Evolutionary conservation across 2,329 filamentous ascomycete genomes (phyloP).

Genomic region (Lasiodiplodia citricola): DNA sequence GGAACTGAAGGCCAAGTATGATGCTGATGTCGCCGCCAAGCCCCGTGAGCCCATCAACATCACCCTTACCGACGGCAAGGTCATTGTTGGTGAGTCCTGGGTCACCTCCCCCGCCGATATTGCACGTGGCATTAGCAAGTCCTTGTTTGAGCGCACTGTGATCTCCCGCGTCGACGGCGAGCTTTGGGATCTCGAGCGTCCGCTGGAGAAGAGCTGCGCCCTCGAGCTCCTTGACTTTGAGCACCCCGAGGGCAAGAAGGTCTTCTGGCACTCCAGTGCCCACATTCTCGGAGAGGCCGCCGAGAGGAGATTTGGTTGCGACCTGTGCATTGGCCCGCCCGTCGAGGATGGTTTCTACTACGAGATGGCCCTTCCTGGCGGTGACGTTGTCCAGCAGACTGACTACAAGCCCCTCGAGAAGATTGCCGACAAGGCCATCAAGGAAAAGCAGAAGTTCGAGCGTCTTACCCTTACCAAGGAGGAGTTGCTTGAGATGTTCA

Average conservation of each 20-base stretch:
- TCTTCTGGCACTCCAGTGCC: slow-evolving; percentile 97
- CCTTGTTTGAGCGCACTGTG: slow-evolving; percentile 81
- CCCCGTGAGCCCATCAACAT: slow-evolving; percentile 76
- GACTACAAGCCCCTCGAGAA: slow-evolving; percentile 88
- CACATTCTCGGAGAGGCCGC: slow-evolving; percentile 95
- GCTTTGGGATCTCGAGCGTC: slow-evolving; percentile 91
- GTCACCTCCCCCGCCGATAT: slow-evolving; percentile 87
- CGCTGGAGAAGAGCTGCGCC: slow-evolving; percentile 84
- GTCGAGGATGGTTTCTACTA: slow-evolving; percentile 96
- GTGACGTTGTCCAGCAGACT: slow-evolving; percentile 70
- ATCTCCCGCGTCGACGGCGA: slow-evolving; percentile 84
- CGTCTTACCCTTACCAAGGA: slow-evolving; percentile 88
- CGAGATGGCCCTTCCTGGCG: slow-evolving; percentile 84
- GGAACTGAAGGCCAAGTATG: slow-evolving; percentile 81
- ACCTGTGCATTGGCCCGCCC: slow-evolving; percentile 90
- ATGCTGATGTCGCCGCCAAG: slow-evolving; percentile 74
- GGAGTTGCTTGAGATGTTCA: slow-evolving; percentile 93
- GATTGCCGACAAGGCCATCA: slow-evolving; percentile 82
- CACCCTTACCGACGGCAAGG: slow-evolving; percentile 73
- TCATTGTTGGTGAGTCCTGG: slow-evolving; percentile 80
- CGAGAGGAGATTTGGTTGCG: slow-evolving; percentile 88
- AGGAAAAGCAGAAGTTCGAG: slow-evolving; percentile 96
- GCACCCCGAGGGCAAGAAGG: slow-evolving; percentile 77
- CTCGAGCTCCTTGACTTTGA: slow-evolving; percentile 87
- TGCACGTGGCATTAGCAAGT: slow-evolving; percentile 81